Base-by-base conservation (phyloP, 495 filamentous ascomycete species). In the Xylaria scruposa region DNA sequence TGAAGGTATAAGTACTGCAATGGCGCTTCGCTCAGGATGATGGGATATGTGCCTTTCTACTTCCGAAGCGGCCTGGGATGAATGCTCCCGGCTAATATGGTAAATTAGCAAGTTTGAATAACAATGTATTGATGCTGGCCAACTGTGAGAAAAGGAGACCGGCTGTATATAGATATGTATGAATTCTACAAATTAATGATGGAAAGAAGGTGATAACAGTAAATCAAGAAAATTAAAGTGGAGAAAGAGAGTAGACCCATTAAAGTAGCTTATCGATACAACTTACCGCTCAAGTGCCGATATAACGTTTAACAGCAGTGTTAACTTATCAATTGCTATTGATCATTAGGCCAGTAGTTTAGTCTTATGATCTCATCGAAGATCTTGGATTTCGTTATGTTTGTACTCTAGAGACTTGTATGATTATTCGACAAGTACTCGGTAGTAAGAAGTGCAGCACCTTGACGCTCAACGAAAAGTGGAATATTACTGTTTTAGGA, bases 261-360 rank as follows among this genome's bases (percentile, higher is more conserved):
- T 21, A 19, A 54, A 54, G 17, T 67, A 54, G 64, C 47, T 67
- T 67, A 67, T 67, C 64, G 47, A 67, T 67, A 54, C 24, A 53
- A 26, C 49, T 58, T 58, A 17, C 17, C 5, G n/a, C 46, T 42
- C 12, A 42, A 13, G 38, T 38, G 36, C 36, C 36, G 36, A 38
- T 38, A 7, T 31, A 3, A 31, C 3, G 29, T 31, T 31, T 31
- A 31, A 31, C 29, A 31, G 29, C 29, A 31, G 29, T 31, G 29
- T 31, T 31, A 3, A 31, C 29, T 1, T 1, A 31, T 31, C 1
- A 31, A 31, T 31, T 31, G 29, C 29, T 31, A 31, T 3, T 31
- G 29, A 31, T 31, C 29, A 31, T 31, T 6, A 38, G 36, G 7
- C 8, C 4, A 8, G 36, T 38, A 38, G 8, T 38, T 38, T 8